These are phyloP conservation scores for Corchorus olitorius DNA, from an alignment of 345 rosid genomes.

Conservation along the genomic window DNA sequence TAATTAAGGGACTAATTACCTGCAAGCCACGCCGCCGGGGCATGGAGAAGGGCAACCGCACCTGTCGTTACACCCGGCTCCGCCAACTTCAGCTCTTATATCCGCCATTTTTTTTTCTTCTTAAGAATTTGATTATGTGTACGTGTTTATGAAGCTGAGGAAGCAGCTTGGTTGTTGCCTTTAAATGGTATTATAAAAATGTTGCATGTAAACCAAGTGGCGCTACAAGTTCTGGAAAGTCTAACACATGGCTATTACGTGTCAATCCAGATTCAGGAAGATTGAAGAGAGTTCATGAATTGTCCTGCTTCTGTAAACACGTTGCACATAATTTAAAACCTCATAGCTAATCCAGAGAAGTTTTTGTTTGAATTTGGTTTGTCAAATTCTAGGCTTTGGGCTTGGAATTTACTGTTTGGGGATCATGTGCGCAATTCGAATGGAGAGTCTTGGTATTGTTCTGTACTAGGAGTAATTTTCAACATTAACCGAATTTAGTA, in stretches of 20 bases:
- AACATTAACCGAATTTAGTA: too few relatives aligned
- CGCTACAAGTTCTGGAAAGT: not conserved
- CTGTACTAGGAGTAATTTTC: too few relatives aligned
- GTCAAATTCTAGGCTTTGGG: not conserved
- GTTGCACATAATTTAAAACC: not conserved
- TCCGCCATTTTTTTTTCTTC: not conserved
- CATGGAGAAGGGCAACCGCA: conserved; percentile 51
- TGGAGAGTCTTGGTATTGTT: too few relatives aligned
- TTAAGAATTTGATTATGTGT: not conserved
- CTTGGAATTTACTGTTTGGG: not conserved
- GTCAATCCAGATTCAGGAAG: not conserved
- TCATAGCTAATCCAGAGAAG: not conserved
- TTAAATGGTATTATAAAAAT: not conserved
- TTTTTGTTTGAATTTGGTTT: not conserved
- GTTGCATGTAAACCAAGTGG: conserved; percentile 5
- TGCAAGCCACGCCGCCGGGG: conserved; percentile 49
- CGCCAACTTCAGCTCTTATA: conserved; percentile 19
- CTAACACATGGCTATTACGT: not conserved
- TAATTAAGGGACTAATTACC: conserved; percentile 25
- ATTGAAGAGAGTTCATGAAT: not conserved
- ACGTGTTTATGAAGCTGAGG: not conserved
- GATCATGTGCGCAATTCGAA: too few relatives aligned
- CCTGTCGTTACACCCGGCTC: conserved; percentile 30
- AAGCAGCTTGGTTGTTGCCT: not conserved
- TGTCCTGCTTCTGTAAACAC: not conserved